These are phyloP conservation scores for Clitoria ternatea DNA, from an alignment of 306 rosid genomes.

Conservation along the genomic window DNA sequence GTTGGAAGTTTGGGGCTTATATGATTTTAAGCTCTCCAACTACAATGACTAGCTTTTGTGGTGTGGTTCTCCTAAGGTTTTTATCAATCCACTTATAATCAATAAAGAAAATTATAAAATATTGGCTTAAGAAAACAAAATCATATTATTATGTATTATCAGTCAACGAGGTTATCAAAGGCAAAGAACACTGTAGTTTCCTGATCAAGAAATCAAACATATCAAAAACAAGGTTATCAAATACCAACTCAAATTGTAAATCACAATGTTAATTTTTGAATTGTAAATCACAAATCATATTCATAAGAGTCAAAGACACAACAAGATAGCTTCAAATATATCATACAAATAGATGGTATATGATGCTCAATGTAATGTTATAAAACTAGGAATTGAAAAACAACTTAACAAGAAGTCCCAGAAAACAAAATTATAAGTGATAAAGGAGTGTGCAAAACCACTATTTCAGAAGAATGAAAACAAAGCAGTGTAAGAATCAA, in stretches of 20 bases:
- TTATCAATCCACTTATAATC: not conserved
- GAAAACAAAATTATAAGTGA: not conserved
- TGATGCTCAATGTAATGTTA: not conserved
- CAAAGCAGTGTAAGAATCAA: not conserved
- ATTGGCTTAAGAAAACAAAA: not conserved
- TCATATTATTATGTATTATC: not conserved
- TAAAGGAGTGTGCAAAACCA: not conserved
- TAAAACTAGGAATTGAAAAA: too few species aligned
- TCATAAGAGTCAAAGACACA: not conserved
- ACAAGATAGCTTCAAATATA: not conserved
- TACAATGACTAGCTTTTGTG: too few species aligned
- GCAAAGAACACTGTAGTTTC: not conserved
- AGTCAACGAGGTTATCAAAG: not conserved
- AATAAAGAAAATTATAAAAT: not conserved
- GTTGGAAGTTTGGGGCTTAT: too few species aligned
- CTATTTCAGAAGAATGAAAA: not conserved
- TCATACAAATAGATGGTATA: not conserved
- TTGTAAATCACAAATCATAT: not conserved
- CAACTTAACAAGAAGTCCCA: not conserved
- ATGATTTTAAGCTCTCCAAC: too few species aligned
- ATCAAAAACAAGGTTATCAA: not conserved
- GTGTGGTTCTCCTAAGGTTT: too few species aligned
- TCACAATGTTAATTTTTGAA: not conserved
- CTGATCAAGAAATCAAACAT: conserved; percentile 1
- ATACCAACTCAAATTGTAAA: not conserved